Conservation (phyloP, 2,329 filamentous ascomycete genomes). For the Aspergillus thermomutatus region DNA sequence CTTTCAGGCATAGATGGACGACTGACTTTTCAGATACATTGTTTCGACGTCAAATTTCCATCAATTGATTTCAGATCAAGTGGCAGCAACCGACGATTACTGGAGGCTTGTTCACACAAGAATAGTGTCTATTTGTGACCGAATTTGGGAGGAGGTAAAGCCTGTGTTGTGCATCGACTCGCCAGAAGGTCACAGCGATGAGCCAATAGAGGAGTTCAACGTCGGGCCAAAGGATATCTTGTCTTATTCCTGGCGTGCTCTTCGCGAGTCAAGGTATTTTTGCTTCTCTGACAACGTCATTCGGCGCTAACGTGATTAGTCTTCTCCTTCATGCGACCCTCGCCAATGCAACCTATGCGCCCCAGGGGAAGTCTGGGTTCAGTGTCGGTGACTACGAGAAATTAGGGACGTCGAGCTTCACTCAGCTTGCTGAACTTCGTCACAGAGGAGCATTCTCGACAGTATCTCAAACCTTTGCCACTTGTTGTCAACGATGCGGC, state of each 20-base stretch:
- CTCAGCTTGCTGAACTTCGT: slow-evolving; percentile 75
- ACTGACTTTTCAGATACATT: slow-evolving; percentile 42
- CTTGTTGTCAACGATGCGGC: slow-evolving; percentile 68
- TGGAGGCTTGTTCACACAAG: slow-evolving; percentile 41
- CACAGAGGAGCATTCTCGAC: slow-evolving; percentile 93
- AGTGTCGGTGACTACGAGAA: slow-evolving; percentile 57
- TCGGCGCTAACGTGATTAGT: slow-evolving; percentile 46
- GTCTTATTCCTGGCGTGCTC: slow-evolving; percentile 89
- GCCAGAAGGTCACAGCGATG: slow-evolving; percentile 72
- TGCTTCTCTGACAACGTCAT: slow-evolving; percentile 1
- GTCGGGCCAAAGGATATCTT: slow-evolving; percentile 79
- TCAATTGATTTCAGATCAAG: slow-evolving; percentile 25
- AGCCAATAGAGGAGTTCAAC: slow-evolving; percentile 65
- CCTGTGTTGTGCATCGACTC: slow-evolving; percentile 87
- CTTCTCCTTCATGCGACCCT: slow-evolving; percentile 66
- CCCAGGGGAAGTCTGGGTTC: slow-evolving; percentile 43
- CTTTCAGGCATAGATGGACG: neutral
- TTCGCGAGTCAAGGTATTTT: slow-evolving; percentile 85
- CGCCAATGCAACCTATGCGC: slow-evolving; percentile 50
- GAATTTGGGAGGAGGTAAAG: slow-evolving; percentile 74
- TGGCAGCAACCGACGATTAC: slow-evolving; percentile 10
- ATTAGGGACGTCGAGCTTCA: slow-evolving; percentile 73
- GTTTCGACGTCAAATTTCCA: slow-evolving; percentile 43
- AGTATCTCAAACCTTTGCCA: slow-evolving; percentile 80
- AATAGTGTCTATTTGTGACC: slow-evolving; percentile 59